phyloP scores from a whole-genome alignment of 768 basidiomycete genomes.

The Coprinellus aureogranulatus region DNA sequence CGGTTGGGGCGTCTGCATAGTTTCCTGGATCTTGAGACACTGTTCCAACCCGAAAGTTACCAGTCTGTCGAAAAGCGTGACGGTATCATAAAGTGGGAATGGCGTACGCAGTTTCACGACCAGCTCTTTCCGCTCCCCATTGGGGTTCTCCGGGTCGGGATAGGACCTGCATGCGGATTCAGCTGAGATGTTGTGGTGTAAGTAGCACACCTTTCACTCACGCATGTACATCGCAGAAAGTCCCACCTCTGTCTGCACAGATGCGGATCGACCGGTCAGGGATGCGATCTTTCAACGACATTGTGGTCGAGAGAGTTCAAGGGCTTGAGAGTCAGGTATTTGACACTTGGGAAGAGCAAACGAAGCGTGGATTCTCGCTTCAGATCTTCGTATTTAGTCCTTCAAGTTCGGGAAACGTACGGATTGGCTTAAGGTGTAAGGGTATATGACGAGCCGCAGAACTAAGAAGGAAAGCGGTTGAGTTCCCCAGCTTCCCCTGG shows the following conservation, averaged over 20 bases:
- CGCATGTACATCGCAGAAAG: conserved; percentile 89
- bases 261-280: conserved; percentile 80
- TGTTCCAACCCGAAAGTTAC: conserved; percentile 22
- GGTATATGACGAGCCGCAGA: too few species aligned
- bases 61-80: not conserved
- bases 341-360: too few species aligned
- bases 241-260: conserved; percentile 87
- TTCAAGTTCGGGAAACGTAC: too few species aligned
- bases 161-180: conserved; percentile 51
- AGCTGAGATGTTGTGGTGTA: too few species aligned
- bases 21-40: conserved; percentile 88
- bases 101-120: conserved; percentile 89
- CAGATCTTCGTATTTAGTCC: too few species aligned
- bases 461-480: too few species aligned
- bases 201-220: too few species aligned
- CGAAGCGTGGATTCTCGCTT: too few species aligned
- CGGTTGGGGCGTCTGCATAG: conserved; percentile 91
- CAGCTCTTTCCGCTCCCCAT: conserved; percentile 61
- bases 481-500: too few species aligned
- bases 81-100: conserved; percentile 9
- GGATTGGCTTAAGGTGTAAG: too few species aligned
- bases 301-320: too few species aligned
- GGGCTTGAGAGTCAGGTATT: too few species aligned
- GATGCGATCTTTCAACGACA: conserved; percentile 27
- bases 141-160: conserved; percentile 61